Percentiles rank a stretch among this genome's conserved stretches.
Conservation (phyloP, 2,329 filamentous ascomycete genomes). For the Escovopsis sp. region DNA sequence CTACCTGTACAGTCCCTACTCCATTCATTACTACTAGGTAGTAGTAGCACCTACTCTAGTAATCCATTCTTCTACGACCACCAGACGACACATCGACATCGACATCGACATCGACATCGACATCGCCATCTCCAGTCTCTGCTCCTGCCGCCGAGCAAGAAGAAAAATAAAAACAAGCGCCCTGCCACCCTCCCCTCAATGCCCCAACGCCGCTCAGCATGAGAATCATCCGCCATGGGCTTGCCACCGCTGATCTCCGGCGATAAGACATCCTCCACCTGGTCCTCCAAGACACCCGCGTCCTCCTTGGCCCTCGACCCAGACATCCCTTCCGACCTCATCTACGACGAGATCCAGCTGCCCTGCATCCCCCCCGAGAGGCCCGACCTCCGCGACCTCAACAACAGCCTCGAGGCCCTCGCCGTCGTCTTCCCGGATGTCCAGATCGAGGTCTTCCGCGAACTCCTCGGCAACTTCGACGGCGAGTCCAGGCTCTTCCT, state of each 20-base stretch:
- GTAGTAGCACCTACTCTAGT: no score
- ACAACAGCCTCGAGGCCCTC: constrained; percentile 52
- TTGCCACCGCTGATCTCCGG: constrained; percentile 32
- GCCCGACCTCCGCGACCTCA: constrained; percentile 53
- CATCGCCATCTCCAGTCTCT: neutral
- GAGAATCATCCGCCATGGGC: constrained; percentile 29
- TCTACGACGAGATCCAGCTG: constrained; percentile 42
- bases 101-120: neutral
- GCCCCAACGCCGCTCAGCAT: constrained; percentile 13
- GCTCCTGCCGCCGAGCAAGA: neutral
- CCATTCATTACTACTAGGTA: no score
- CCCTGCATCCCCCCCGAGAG: constrained; percentile 32
- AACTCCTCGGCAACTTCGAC: constrained; percentile 63
- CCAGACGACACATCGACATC: no score
- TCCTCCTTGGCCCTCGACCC: constrained; percentile 10
- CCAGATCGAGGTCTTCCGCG: constrained; percentile 69
- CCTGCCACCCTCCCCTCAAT: neutral
- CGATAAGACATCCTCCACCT: constrained; percentile 21
- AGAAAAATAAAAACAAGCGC: neutral
- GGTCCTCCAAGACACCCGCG: constrained; percentile 10
- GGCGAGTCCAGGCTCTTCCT: constrained; percentile 64
- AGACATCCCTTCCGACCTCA: constrained; percentile 28
- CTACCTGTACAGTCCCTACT: no score
- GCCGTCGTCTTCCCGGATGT: constrained; percentile 64
- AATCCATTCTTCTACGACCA: no score